Percentiles rank a stretch among this genome's conserved stretches.
These are phyloP conservation scores for Phytopythium cucurbitacearum DNA, from an alignment of 352 stramenopile species.

Conservation along the genomic window DNA sequence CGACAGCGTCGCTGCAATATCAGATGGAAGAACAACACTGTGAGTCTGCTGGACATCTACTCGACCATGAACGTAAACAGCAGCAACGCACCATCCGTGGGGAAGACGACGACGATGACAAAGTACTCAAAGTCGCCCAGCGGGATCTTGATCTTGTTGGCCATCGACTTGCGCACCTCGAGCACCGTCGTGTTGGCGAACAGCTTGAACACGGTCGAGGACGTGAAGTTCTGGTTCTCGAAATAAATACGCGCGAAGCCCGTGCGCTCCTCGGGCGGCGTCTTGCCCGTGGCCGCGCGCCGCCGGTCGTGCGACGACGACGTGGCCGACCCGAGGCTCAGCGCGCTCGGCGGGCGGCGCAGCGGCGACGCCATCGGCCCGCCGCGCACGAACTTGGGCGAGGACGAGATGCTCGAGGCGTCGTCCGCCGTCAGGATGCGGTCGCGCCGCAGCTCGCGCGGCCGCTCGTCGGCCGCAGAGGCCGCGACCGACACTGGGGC, in stretches of 20 bases:
- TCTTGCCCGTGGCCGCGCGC: constrained; percentile 13
- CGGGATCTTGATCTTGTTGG: constrained; percentile 77
- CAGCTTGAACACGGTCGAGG: constrained; percentile 78
- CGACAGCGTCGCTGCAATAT: constrained; percentile 53
- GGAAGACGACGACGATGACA: constrained; percentile 78
- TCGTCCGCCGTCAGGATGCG: constrained; percentile 1
- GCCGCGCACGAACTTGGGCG: neutral
- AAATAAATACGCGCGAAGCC: constrained; percentile 85
- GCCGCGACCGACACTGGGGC: neutral
- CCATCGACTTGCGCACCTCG: constrained; percentile 77
- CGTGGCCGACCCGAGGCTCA: neutral
- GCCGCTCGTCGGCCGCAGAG: neutral
- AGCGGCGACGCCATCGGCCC: neutral
- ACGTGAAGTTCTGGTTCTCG: constrained; percentile 78
- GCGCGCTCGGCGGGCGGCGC: neutral
- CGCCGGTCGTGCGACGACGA: neutral
- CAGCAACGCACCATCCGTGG: constrained; percentile 31
- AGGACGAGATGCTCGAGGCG: constrained; percentile 1
- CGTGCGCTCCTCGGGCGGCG: constrained; percentile 38
- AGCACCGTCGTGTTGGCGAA: constrained; percentile 59
- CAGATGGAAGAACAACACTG: constrained; percentile 5
- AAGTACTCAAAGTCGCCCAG: constrained; percentile 60
- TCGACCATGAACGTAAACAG: constrained; percentile 1
- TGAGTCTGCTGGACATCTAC: neutral
- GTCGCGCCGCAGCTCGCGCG: neutral